Percentiles rank a stretch among this genome's conserved stretches.
phyloP scores from a whole-genome alignment of 768 basidiomycete species.

The Porpolomopsis calyptriformis region DNA sequence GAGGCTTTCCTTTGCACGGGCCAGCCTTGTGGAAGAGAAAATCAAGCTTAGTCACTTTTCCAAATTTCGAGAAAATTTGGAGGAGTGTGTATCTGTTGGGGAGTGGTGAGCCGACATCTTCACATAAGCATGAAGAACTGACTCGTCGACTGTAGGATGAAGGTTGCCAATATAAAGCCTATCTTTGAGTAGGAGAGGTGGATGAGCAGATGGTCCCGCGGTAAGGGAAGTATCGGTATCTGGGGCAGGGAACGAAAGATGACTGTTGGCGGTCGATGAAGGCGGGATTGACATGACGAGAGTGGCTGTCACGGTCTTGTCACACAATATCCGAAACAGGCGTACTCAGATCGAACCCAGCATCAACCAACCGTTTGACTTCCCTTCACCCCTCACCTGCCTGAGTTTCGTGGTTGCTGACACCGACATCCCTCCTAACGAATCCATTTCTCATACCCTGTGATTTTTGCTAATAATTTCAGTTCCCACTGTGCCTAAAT shows the following conservation, averaged over 20 bases:
- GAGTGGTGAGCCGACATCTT: not conserved
- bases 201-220: not conserved
- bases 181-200: slow-evolving; percentile 41
- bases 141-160: slow-evolving; percentile 83
- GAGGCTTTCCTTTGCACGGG: slow-evolving; percentile 77
- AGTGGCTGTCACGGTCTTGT: not conserved
- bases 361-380: no score
- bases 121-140: slow-evolving; percentile 14
- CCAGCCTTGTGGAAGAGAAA: slow-evolving; percentile 94
- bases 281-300: not conserved
- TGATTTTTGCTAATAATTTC: no score
- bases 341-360: no score
- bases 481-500: no score
- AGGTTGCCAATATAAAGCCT: slow-evolving; percentile 87
- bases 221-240: not conserved
- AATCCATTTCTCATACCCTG: no score
- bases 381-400: no score
- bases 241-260: slow-evolving; percentile 1
- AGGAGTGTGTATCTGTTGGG: slow-evolving; percentile 70
- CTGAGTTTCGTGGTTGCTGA: no score
- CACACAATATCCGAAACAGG: no score
- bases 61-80: slow-evolving; percentile 84
- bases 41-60: slow-evolving; percentile 87
- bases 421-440: no score
- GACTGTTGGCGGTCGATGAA: not conserved